A percentile compares a stretch with the other conserved stretches of the same genome.
These are phyloP conservation scores for Pneumocystis sp. DNA, from an alignment of 1,139 yeast genomes.

Conservation along the genomic window DNA sequence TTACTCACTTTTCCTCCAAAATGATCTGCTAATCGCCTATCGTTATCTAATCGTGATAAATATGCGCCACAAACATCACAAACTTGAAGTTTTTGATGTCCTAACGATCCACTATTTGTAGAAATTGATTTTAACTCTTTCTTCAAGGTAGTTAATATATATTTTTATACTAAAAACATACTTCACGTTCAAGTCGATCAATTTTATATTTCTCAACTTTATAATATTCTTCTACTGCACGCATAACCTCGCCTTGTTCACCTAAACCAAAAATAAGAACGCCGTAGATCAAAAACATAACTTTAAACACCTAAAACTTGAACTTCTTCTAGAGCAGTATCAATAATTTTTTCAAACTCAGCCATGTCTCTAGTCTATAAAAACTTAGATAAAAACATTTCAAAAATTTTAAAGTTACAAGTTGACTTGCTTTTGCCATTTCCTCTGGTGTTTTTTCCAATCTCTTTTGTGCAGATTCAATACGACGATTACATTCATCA, in stretches of 20 bases:
- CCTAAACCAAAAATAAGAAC: slow-evolving; percentile 23
- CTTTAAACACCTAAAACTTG: background rate
- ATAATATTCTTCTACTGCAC: slow-evolving; percentile 35
- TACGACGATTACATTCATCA: slow-evolving; percentile 52
- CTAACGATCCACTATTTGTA: slow-evolving; percentile 69
- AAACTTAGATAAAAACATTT: background rate
- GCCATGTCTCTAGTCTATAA: background rate
- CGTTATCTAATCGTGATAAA: slow-evolving; percentile 73
- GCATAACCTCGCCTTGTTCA: slow-evolving; percentile 36
- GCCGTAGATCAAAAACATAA: background rate
- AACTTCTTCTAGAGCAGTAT: slow-evolving; percentile 1
- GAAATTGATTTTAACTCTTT: slow-evolving; percentile 25
- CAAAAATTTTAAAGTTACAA: background rate
- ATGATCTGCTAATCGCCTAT: slow-evolving; percentile 80
- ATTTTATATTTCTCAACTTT: slow-evolving; percentile 29
- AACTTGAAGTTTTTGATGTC: slow-evolving; percentile 81
- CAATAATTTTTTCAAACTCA: slow-evolving; percentile 27
- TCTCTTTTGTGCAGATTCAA: slow-evolving; percentile 48
- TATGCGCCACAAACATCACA: slow-evolving; percentile 89
- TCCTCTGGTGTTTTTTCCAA: slow-evolving; percentile 73
- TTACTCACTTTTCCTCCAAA: slow-evolving; percentile 45
- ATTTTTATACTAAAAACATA: slow-evolving; percentile 29
- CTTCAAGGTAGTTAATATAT: background rate
- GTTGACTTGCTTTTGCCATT: slow-evolving; percentile 37
- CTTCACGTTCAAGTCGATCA: slow-evolving; percentile 16